A percentile compares a stretch with the other conserved stretches of the same genome.
phyloP scores from a whole-genome alignment of 2,329 filamentous ascomycete genomes.

The Diplodia seriata region DNA sequence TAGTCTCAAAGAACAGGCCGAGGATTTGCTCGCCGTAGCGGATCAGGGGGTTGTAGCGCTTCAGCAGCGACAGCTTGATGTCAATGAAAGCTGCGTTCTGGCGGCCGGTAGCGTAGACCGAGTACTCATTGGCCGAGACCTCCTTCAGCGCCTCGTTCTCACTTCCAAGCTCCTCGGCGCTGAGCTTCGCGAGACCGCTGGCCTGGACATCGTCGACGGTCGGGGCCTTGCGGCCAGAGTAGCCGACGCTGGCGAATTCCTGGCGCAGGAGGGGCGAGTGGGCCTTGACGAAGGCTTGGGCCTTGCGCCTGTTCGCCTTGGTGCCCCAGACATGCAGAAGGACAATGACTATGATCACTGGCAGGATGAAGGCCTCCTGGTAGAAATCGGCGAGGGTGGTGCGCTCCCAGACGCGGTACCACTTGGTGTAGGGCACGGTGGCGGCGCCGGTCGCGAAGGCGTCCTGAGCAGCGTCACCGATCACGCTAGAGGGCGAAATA shows the following conservation, averaged over 20 bases:
- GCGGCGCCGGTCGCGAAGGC: slow-evolving; percentile 56
- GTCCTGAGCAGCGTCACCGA: slow-evolving; percentile 47
- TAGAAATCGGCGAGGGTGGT: slow-evolving; percentile 83
- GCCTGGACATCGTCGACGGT: slow-evolving; percentile 56
- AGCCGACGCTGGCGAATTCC: slow-evolving; percentile 90
- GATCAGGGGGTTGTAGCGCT: slow-evolving; percentile 82
- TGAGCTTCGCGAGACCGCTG: slow-evolving; percentile 48
- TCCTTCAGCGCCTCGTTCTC: slow-evolving; percentile 75
- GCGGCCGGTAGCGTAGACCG: slow-evolving; percentile 86
- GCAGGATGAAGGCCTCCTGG: slow-evolving; percentile 82
- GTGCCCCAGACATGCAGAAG: slow-evolving; percentile 82
- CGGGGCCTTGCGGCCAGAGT: slow-evolving; percentile 60
- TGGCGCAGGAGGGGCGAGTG: slow-evolving; percentile 74
- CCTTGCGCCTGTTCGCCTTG: slow-evolving; percentile 78
- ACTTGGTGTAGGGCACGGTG: slow-evolving; percentile 80
- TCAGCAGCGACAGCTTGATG: slow-evolving; percentile 78
- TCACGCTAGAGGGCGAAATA: slow-evolving; percentile 51
- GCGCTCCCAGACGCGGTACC: slow-evolving; percentile 97
- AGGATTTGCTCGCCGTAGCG: slow-evolving; percentile 71
- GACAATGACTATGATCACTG: slow-evolving; percentile 75
- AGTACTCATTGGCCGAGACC: slow-evolving; percentile 85
- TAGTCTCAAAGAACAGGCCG: slow-evolving; percentile 80
- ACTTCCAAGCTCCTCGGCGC: slow-evolving; percentile 46
- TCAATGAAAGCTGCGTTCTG: slow-evolving; percentile 94
- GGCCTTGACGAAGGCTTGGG: slow-evolving; percentile 78